Conservation (phyloP, 1,139 yeast genomes). For the Debaryomycetaceae sp. region DNA sequence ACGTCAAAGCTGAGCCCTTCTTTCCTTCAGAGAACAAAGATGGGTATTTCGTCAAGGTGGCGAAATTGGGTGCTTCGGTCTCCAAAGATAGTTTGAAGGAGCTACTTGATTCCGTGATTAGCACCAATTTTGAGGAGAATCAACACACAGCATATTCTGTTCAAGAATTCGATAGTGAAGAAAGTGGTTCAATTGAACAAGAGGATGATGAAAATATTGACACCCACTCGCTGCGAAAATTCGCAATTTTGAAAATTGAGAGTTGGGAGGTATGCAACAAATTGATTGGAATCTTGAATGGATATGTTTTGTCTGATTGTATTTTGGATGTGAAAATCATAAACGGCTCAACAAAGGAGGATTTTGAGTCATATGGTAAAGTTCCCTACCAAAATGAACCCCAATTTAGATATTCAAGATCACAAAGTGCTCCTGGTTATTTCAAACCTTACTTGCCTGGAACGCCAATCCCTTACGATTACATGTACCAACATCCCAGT, state of each 20-base stretch:
- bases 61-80: slow-evolving; percentile 13
- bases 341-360: background rate
- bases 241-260: slow-evolving; percentile 12
- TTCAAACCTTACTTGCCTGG: slow-evolving; percentile 5
- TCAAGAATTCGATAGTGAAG: slow-evolving; percentile 1
- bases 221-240: background rate
- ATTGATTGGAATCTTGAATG: slow-evolving; percentile 21
- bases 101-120: slow-evolving; percentile 14
- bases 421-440: background rate
- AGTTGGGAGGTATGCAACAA: slow-evolving; percentile 13
- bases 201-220: background rate
- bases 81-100: slow-evolving; percentile 9
- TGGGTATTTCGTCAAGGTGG: slow-evolving; percentile 4
- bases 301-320: slow-evolving; percentile 22
- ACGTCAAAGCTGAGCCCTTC: slow-evolving; percentile 27
- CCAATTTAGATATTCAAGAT: background rate
- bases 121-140: slow-evolving; percentile 8
- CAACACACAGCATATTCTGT: background rate
- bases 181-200: background rate
- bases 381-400: background rate
- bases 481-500: slow-evolving; percentile 3
- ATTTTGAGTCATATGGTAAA: background rate
- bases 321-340: slow-evolving; percentile 16
- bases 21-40: slow-evolving; percentile 13
- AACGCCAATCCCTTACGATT: slow-evolving; percentile 6